Evolutionary conservation across 169 alveolate genomes (phyloP).

Genomic region (Neospora caninum): DNA sequence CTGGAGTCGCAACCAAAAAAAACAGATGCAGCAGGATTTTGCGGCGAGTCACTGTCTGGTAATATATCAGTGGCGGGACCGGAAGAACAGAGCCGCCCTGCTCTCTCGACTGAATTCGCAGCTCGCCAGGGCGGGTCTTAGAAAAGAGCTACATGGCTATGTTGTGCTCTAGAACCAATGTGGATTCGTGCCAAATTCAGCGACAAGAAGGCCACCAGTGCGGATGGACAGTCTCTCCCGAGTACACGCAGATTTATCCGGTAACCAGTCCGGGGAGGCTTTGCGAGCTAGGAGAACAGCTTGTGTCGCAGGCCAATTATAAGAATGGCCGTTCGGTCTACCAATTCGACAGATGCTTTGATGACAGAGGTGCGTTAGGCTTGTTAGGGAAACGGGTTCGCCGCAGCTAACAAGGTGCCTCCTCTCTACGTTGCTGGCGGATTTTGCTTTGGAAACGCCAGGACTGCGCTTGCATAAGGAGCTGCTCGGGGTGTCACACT

Average conservation of each 20-base stretch:
- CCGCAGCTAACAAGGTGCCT: neutral
- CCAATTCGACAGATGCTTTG: slow-evolving; percentile 19
- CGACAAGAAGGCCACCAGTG: neutral
- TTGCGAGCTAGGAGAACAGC: neutral
- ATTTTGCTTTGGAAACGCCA: neutral
- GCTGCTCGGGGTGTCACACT: neutral
- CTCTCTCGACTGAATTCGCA: neutral
- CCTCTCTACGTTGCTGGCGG: neutral
- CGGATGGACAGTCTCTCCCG: slow-evolving; percentile 19
- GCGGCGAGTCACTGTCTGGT: neutral
- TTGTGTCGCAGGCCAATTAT: neutral
- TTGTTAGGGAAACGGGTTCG: neutral
- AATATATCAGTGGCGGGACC: too few species aligned
- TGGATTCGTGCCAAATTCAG: neutral
- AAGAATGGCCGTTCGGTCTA: neutral
- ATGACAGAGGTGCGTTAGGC: neutral
- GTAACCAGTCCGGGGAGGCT: neutral
- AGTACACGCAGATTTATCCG: neutral
- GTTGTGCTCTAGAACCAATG: neutral
- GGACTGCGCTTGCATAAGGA: neutral
- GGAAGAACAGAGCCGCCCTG: neutral
- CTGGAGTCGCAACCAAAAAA: too few species aligned
- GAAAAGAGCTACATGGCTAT: neutral
- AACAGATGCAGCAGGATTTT: neutral
- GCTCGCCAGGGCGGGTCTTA: neutral